Conservation (phyloP, 768 basidiomycete genomes). For the Auricularia sp. region DNA sequence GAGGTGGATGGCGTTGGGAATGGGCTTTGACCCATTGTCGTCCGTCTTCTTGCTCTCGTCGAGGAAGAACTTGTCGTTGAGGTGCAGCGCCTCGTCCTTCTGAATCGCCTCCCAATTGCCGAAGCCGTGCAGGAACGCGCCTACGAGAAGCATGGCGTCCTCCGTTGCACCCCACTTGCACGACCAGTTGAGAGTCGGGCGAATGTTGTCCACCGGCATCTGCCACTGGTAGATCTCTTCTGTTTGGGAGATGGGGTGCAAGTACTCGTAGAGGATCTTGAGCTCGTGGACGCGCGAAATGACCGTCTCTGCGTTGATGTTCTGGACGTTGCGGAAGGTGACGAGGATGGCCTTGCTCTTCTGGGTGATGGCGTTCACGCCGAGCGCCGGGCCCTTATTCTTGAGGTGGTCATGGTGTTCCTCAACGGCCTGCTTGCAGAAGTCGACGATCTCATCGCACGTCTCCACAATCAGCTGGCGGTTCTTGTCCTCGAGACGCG, state of each 20-base stretch:
- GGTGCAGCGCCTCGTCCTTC: slow-evolving; percentile 72
- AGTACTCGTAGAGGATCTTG: slow-evolving; percentile 73
- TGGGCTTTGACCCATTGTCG: slow-evolving; percentile 72
- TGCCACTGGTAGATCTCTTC: slow-evolving; percentile 74
- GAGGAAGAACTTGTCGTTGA: slow-evolving; percentile 92
- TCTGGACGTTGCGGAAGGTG: slow-evolving; percentile 76
- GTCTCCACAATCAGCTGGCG: slow-evolving; percentile 83
- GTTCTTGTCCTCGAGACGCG: slow-evolving; percentile 91
- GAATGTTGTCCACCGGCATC: slow-evolving; percentile 87
- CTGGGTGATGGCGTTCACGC: slow-evolving; percentile 83
- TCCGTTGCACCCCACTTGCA: slow-evolving; percentile 89
- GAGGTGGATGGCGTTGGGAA: slow-evolving; percentile 96
- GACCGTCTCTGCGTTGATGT: slow-evolving; percentile 97
- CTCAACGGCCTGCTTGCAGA: slow-evolving; percentile 73
- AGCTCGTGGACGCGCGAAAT: slow-evolving; percentile 84
- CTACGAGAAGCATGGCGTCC: slow-evolving; percentile 90
- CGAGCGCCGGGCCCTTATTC: slow-evolving; percentile 63
- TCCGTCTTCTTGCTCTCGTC: slow-evolving; percentile 95
- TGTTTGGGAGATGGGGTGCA: slow-evolving; percentile 40
- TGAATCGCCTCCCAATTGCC: slow-evolving; percentile 95
- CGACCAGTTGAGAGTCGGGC: slow-evolving; percentile 92
- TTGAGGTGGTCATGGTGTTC: slow-evolving; percentile 78
- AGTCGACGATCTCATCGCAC: slow-evolving; percentile 83
- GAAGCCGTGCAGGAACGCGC: slow-evolving; percentile 88
- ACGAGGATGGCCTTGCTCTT: slow-evolving; percentile 97